Conservation (phyloP, 495 filamentous ascomycete genomes). For the Massariosphaeria phaeospora region DNA sequence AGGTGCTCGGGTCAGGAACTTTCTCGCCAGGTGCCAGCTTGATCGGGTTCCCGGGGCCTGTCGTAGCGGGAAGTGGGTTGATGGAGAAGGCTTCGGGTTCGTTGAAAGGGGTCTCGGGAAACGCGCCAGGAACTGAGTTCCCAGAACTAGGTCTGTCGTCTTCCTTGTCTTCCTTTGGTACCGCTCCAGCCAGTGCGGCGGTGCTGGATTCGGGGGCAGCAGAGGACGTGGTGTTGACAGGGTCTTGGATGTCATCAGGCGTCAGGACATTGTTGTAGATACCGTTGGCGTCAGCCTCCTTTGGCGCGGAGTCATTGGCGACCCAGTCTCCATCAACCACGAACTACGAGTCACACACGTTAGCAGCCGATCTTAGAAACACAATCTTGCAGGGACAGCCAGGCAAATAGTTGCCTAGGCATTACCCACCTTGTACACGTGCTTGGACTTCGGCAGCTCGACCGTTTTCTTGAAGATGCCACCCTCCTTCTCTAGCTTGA, state of each 20-base stretch:
- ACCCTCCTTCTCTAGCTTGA: constrained; percentile 66
- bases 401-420: neutral
- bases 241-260: constrained; percentile 59
- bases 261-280: constrained; percentile 88
- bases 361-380: too few relatives aligned
- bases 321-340: constrained; percentile 87
- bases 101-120: constrained; percentile 69
- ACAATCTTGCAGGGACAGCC: too few relatives aligned
- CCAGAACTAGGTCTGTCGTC: constrained; percentile 20
- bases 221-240: constrained; percentile 56
- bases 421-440: constrained; percentile 47
- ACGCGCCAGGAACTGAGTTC: constrained; percentile 62
- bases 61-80: constrained; percentile 34
- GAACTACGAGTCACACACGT: constrained; percentile 56
- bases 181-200: constrained; percentile 60
- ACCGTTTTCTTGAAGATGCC: constrained; percentile 73
- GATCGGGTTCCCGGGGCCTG: constrained; percentile 68
- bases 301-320: constrained; percentile 68
- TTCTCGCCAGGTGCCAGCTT: constrained; percentile 70
- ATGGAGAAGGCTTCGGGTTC: constrained; percentile 41
- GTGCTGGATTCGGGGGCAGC: constrained; percentile 72
- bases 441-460: constrained; percentile 60
- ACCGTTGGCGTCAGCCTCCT: constrained; percentile 69
- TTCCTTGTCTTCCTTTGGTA: constrained; percentile 59
- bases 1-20: constrained; percentile 59